Evolutionary conservation across 2,329 filamentous ascomycete genomes (phyloP), one percentile per base, ranked within the genome.

Genomic region (Exserohilum rostratum): DNA sequence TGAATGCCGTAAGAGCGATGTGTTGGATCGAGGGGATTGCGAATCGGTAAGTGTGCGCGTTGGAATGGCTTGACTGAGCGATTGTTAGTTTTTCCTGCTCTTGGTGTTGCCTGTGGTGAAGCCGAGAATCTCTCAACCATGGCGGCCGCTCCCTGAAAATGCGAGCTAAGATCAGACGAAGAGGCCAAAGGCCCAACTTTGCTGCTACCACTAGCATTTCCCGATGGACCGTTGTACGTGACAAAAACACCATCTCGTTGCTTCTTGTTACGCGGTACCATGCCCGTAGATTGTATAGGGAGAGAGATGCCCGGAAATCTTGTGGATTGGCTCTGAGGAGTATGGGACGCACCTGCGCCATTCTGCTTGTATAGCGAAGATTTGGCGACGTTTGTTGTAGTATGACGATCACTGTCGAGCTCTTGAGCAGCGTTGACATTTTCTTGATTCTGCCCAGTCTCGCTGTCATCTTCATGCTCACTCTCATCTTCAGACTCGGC

Each of bases 401-500:
- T 51, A 18, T 30, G 48, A 50, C 18, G 57, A 54, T 42, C 50
- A 4, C 13, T 12, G 17, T 31, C 50, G 1, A 57, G 45, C 17
- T 58, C 56, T 43, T 50, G 53, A 29, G 49, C 46, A 5, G 52
- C 50, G 18, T 66, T 54, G 5, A 50, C 37, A 1, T 52, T 34
- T 12, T 47, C 53, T 13, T 57, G 40, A 9, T 58, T 57, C 6
- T 43, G 37, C 4, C 62, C 62, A 13, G 52, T 42, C 5, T 65
- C 64, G 30, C 65, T 66, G 35, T 69, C 69, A 15, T 70, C 70
- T 12, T 68, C 64, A 11, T 65, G 62, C 1, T 69, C 74, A n/a
- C 65, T 66, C 35, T 69, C 69, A 15, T 70, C 70, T 12, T 68
- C 64, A 11, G 65, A 62, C 1, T 69, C 74, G 29, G 71, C 74